Evolutionary conservation across 139 green algal genomes (phyloP), one percentile per base, ranked within the genome.

Genomic region (Volvox reticuliferus): DNA sequence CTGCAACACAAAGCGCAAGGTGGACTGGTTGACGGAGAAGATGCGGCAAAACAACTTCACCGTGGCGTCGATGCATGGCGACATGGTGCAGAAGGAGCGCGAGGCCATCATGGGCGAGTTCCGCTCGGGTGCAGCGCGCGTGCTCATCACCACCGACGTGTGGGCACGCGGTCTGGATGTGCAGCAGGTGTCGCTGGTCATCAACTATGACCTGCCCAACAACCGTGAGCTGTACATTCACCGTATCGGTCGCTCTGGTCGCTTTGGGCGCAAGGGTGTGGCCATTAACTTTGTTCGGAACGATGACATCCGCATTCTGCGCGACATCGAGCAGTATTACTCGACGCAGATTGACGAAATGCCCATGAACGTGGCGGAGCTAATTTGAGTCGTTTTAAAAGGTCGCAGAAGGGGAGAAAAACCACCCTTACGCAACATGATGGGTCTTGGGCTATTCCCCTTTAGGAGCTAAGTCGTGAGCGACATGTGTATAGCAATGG

Each of bases 201-300:
- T 99, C 96, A 99, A 99, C 96, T 99, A 99, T 86, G 98, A 99
- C 94, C 95, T 99, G 83, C 98, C 98, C 90, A 98, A 98, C 96
- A 99, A 97, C 90, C 96, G 98, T 91, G 98, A 99, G 96, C 94
- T 98, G 22, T 99, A 99, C 97, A 99, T 99, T 91, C 98, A 99
- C 93, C 95, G 98, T 89, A 99, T 99, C 91, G 98, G 98, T 55
- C 96, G 98, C 67, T 98, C 95, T 16, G 97, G 98, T 0, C 94
- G 97, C 33, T 99, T 98, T 87, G 98, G 98, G 16, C 96, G 98
- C 89, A 99, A 99, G 97, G 98, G 98, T 95, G 98, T 99, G 89
- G 98, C 98, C 87, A 99, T 99, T 94, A 99, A 99, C 94, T 99
- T 99, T 93, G 98, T 99, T 32, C 95, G 95, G 36, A 97, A 96